A percentile compares a stretch with the other conserved stretches of the same genome.
phyloP scores from a whole-genome alignment of 169 alveolate genomes.

The Eimeria acervulina region DNA sequence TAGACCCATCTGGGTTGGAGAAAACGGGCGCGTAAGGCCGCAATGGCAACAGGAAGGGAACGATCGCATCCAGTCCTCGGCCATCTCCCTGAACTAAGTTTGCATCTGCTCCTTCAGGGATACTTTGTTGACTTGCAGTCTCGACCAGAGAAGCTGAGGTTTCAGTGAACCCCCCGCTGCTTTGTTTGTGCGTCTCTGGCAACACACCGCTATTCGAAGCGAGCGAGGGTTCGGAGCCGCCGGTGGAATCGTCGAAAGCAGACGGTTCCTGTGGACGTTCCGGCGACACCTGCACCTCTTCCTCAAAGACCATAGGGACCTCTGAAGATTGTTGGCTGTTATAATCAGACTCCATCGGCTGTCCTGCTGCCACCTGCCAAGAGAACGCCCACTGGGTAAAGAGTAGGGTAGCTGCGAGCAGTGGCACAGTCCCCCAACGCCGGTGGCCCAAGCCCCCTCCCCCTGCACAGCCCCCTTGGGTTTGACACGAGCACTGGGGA shows the following conservation, averaged over 20 bases:
- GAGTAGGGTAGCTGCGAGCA: slow-evolving; percentile 28
- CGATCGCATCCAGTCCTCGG: slow-evolving; percentile 48
- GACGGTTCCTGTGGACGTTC: background rate
- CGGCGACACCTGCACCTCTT: background rate
- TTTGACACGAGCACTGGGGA: background rate
- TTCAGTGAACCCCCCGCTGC: background rate
- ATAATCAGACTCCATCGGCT: background rate
- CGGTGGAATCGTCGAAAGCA: background rate
- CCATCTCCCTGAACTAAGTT: background rate
- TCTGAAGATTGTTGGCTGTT: background rate
- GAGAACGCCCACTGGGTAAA: background rate
- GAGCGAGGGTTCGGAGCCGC: background rate
- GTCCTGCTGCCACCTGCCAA: background rate
- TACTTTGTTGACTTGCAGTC: background rate
- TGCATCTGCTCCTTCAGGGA: background rate
- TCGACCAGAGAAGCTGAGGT: background rate
- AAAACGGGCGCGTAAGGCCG: slow-evolving; percentile 54
- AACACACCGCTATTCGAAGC: background rate
- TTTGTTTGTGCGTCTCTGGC: background rate
- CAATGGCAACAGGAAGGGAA: slow-evolving; percentile 50
- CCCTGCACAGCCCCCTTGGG: background rate
- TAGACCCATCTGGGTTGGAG: background rate
- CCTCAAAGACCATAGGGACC: background rate
- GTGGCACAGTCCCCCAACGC: background rate
- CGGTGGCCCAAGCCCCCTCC: background rate